phyloP scores from a whole-genome alignment of 78 protist species.

The Pigoraptor vietnamica region DNA sequence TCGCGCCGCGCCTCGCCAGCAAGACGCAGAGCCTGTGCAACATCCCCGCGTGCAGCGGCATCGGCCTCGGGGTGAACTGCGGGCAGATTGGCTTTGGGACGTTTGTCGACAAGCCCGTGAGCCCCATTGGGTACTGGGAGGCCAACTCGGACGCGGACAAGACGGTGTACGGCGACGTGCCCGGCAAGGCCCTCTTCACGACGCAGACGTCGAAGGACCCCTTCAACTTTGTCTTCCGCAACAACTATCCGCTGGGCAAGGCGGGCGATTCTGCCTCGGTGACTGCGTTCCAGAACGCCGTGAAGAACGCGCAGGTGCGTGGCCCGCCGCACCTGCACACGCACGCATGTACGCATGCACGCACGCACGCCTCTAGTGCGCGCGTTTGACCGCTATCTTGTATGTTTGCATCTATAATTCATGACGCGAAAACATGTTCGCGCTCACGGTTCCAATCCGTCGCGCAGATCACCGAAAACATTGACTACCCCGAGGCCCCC shows the following conservation, averaged over 20 bases:
- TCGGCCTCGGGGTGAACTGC: neutral
- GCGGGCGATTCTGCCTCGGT: neutral
- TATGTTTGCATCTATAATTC: too few relatives aligned
- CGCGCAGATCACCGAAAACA: neutral
- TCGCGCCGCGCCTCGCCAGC: neutral
- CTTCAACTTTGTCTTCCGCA: neutral
- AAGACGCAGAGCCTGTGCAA: neutral
- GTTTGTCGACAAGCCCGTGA: neutral
- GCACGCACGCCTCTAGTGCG: too few relatives aligned
- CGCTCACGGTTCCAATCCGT: neutral
- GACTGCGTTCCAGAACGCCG: neutral
- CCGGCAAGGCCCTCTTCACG: neutral
- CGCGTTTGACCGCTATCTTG: neutral
- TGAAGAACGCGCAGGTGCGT: neutral
- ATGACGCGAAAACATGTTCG: too few relatives aligned
- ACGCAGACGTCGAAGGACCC: neutral
- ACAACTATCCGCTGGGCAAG: neutral
- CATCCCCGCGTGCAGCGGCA: neutral
- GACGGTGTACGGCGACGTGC: neutral
- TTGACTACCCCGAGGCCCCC: neutral
- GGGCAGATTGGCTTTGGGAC: neutral
- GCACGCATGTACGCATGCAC: too few relatives aligned
- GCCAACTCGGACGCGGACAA: neutral
- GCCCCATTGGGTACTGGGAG: neutral
- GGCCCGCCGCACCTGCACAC: too few relatives aligned